Base-by-base conservation (phyloP, 768 basidiomycete genomes). In the Porpolomopsis calyptriformis region DNA sequence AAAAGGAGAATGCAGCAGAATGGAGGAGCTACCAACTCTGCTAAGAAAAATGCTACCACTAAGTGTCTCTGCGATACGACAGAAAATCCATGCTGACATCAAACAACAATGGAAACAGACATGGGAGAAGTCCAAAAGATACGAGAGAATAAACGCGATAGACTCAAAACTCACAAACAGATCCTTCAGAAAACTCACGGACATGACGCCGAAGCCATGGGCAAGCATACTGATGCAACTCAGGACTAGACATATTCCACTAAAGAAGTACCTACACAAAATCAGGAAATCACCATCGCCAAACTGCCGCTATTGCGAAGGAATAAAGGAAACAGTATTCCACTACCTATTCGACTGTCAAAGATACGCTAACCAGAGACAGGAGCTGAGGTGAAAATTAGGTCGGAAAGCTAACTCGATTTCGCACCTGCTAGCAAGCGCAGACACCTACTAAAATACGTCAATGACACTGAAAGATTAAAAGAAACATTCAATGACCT, bases 191-290 rank as follows among this genome's bases (percentile, higher is more conserved):
- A 22, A 22, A 9, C 12, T 22, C 34, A 4, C 24, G 11, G 22
- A 20, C 19, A 31, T 14, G 10, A 16, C 34, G 19, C 14, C 26
- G 18, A 14, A 33, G n/a, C 16, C 16, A 23, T 12, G 24, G 18
- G 22, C 42, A 29, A 48, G 40, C 35, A 31, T 50, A 12, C 33
- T 50, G 35, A 40, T 38, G 11, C 49, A 50, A 22, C 46, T 50
- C 12, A 5, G 35, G 12, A 50, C 49, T 12, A 19, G 41, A 12
- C 49, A 50, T 20, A 14, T 50, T 38, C 49, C 45, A 6, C 37
- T 46, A 5, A 40, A 40, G 14, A 9, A 19, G 20, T 35, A 46
- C 29, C 49, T 50, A 12, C 33, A 45, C 37, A 33, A 27, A 18
- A 50, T 50, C 22, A 36, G 27, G 36, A 38, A 19, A n/a, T 22